Evolutionary conservation across 805 yeast species (phyloP).

Genomic region (Ogataea trehaloabstinens): DNA sequence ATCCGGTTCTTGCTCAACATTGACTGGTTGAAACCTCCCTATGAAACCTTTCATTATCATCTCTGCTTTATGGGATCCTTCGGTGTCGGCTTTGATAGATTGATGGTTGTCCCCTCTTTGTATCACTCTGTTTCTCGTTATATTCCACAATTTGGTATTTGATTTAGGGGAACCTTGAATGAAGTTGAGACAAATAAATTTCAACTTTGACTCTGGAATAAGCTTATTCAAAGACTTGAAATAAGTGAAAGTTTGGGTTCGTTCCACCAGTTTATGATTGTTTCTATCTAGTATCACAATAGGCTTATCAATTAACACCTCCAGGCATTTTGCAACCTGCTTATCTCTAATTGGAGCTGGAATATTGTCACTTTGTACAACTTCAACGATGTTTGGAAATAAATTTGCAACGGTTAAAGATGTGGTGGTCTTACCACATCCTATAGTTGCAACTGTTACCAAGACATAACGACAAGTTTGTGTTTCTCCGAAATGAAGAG

Average conservation of each 20-base stretch:
- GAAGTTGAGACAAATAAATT: constrained; percentile 70
- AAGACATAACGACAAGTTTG: constrained; percentile 54
- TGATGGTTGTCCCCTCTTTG: constrained; percentile 87
- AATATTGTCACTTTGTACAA: constrained; percentile 80
- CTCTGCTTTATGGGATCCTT: constrained; percentile 48
- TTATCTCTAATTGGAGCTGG: constrained; percentile 45
- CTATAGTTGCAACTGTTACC: constrained; percentile 85
- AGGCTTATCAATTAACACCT: constrained; percentile 36
- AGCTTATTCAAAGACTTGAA: constrained; percentile 42
- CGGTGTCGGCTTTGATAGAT: constrained; percentile 55
- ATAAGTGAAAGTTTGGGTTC: constrained; percentile 61
- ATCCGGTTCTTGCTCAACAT: constrained; percentile 53
- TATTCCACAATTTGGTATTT: constrained; percentile 39
- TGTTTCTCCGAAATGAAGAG: constrained; percentile 29
- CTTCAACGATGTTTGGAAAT: constrained; percentile 59
- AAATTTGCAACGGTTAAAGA: constrained; percentile 56
- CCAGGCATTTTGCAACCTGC: constrained; percentile 47
- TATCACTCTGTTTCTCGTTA: constrained; percentile 59
- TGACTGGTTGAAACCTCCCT: constrained; percentile 62
- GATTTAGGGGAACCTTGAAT: constrained; percentile 31
- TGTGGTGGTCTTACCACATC: constrained; percentile 92
- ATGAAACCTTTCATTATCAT: constrained; percentile 75
- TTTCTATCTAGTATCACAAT: constrained; percentile 80
- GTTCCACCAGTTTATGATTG: constrained; percentile 70
- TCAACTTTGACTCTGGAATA: constrained; percentile 45